Conservation (phyloP, 208 protist species). For the Crithidia bombi region DNA sequence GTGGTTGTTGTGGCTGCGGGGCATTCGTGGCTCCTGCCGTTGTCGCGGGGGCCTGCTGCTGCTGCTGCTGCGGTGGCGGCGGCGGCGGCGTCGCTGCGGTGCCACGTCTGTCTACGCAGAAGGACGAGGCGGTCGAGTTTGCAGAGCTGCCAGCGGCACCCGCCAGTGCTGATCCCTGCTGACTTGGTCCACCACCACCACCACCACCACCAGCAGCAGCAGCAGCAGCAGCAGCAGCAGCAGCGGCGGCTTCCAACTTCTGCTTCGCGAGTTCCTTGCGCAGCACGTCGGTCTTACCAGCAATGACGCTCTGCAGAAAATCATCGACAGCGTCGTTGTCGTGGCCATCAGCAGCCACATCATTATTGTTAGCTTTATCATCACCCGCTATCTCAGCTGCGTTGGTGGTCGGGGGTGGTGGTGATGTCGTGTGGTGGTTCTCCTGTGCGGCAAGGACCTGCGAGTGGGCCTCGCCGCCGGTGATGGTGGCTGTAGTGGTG, state of each 20-base stretch:
- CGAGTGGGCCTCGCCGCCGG: too few relatives aligned
- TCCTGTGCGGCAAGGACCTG: too few relatives aligned
- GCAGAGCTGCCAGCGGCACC: too few relatives aligned
- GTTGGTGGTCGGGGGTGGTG: too few relatives aligned
- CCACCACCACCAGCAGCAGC: not conserved
- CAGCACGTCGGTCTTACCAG: constrained; percentile 62
- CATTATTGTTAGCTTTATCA: too few relatives aligned
- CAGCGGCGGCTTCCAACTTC: constrained; percentile 41
- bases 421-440: too few relatives aligned
- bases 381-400: not conserved
- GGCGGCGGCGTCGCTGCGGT: not conserved
- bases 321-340: constrained; percentile 50
- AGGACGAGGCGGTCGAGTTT: not conserved
- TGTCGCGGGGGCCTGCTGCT: not conserved
- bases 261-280: constrained; percentile 56
- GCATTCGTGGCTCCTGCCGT: too few relatives aligned
- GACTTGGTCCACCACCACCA: not conserved
- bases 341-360: constrained; percentile 3
- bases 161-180: not conserved
- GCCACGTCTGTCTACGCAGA: not conserved
- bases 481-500: not conserved
- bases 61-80: not conserved
- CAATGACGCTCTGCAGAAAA: constrained; percentile 75
- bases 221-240: constrained; percentile 14
- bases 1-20: not conserved